Evolutionary conservation across 1,139 yeast species (phyloP), one percentile per base, ranked within the genome.

Genomic region (Yamadazyma pseudoaaseri): DNA sequence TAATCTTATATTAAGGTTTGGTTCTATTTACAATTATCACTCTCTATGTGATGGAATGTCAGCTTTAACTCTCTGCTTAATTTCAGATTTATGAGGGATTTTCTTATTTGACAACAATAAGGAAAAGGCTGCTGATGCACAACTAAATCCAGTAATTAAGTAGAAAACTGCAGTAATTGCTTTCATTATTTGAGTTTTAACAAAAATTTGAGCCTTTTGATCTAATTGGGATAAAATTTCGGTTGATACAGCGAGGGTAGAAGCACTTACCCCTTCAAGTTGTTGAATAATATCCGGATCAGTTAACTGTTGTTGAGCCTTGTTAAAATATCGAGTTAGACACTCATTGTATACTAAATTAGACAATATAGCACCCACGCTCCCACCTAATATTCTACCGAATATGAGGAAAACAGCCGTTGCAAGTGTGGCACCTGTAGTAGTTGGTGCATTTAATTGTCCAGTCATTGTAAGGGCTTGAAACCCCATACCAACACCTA

Each of bases 71-170:
- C 29, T 16, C 12, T 27, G 22, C 10, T 27, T 12, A n/a, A 27
- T 27, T 22, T 27, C 29, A 6, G 29, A 27, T n/a, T 22, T n/a
- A n/a, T 17, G 15, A 2, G 79, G 79, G 9, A 72, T 50, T 33
- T 48, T 54, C 33, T 57, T 57, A 39, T 63, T 66, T 1, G 76
- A 65, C 11, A 65, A 54, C 38, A 68, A 61, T 1, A 63, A 13
- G 0, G 64, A 42, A 10, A 52, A 41, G 1, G 70, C 27, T 8
- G 68, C 51, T 3, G 63, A 49, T 11, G 58, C 36, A 4, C 47
- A 45, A 3, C 61, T 52, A 31, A 53, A 56, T 1, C 64, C 70
- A 27, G 61, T 31, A 29, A 49, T 22, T 54, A 60, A 51, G 44
- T 62, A 62, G 37, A 59, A 65, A 0, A 62, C 66, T 38, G 60